Conservation (phyloP, 768 basidiomycete genomes). For the Hydnomerulius pinastri region DNA sequence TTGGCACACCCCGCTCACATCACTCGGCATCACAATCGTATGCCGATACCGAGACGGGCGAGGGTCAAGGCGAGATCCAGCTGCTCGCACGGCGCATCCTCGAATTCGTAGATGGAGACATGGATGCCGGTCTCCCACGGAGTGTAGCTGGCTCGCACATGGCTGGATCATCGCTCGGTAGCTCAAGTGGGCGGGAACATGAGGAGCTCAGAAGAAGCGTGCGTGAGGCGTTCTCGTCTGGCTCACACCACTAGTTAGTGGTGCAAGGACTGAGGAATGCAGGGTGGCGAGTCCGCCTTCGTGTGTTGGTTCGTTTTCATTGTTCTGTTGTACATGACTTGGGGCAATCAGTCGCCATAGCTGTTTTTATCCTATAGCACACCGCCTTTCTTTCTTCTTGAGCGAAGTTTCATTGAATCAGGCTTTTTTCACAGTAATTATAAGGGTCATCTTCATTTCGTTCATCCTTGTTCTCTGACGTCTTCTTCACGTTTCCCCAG, state of each 20-base stretch:
- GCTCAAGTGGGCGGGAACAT: constrained; percentile 60
- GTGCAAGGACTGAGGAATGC: constrained; percentile 1
- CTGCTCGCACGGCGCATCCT: constrained; percentile 81
- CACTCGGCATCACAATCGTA: constrained; percentile 70
- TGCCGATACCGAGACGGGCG: constrained; percentile 81
- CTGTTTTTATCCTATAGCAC: constrained; percentile 1
- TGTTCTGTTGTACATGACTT: background rate
- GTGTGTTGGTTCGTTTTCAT: constrained; percentile 14
- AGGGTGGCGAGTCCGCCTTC: background rate
- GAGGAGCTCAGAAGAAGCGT: constrained; percentile 83
- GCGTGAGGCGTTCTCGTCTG: constrained; percentile 75
- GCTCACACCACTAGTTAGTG: constrained; percentile 45
- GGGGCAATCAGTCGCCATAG: background rate
- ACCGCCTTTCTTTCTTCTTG: background rate
- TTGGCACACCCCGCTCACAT: constrained; percentile 74
- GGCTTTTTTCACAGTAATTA: background rate
- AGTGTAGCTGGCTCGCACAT: constrained; percentile 67
- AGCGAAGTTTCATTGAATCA: background rate
- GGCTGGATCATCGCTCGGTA: constrained; percentile 69
- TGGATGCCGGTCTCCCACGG: constrained; percentile 58
- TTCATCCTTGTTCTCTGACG: background rate
- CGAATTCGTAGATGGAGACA: constrained; percentile 80
- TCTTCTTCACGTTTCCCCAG: background rate
- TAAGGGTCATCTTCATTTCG: background rate
- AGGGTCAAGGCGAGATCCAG: constrained; percentile 91